Percentiles rank a stretch among this genome's conserved stretches.
phyloP scores from a whole-genome alignment of 116 monocot species.

The Iris pallida region DNA sequence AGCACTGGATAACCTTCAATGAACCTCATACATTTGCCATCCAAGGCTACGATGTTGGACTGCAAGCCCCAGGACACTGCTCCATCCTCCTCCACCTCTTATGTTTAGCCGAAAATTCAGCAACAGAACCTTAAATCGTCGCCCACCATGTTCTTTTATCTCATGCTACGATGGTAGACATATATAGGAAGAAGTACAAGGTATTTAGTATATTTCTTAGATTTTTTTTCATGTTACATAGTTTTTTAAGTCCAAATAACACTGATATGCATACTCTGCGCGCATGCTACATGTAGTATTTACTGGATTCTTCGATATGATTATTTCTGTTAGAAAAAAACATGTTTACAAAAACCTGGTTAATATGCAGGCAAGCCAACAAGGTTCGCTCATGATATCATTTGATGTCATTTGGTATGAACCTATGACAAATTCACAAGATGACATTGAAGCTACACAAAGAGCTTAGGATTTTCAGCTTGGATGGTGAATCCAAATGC shows the following conservation, averaged over 20 bases:
- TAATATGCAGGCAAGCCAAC: slow-evolving; percentile 47
- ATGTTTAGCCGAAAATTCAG: slow-evolving; percentile 69
- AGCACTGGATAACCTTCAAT: slow-evolving; percentile 89
- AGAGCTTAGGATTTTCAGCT: slow-evolving; percentile 96
- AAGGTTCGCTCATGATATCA: slow-evolving; percentile 71
- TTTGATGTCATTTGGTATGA: slow-evolving; percentile 97
- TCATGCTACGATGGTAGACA: slow-evolving; percentile 59
- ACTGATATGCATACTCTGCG: too few relatives aligned
- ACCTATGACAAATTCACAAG: slow-evolving; percentile 44
- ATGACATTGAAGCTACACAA: slow-evolving; percentile 79
- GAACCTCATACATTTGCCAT: slow-evolving; percentile 81
- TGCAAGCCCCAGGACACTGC: slow-evolving; percentile 84
- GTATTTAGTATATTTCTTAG: slow-evolving; percentile 12
- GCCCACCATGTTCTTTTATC: slow-evolving; percentile 68
- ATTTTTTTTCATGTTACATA: too few relatives aligned
- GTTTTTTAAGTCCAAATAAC: too few relatives aligned
- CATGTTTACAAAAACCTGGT: too few relatives aligned
- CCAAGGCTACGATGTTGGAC: slow-evolving; percentile 79
- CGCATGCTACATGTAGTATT: too few relatives aligned
- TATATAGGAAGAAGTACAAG: slow-evolving; percentile 72
- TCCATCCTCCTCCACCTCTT: slow-evolving; percentile 62
- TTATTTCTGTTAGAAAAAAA: too few relatives aligned
- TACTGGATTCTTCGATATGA: too few relatives aligned
- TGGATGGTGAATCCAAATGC: slow-evolving; percentile 63
- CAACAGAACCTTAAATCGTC: slow-evolving; percentile 74